phyloP scores from a whole-genome alignment of 2,329 filamentous ascomycete genomes.

The Aspergillus neotritici region DNA sequence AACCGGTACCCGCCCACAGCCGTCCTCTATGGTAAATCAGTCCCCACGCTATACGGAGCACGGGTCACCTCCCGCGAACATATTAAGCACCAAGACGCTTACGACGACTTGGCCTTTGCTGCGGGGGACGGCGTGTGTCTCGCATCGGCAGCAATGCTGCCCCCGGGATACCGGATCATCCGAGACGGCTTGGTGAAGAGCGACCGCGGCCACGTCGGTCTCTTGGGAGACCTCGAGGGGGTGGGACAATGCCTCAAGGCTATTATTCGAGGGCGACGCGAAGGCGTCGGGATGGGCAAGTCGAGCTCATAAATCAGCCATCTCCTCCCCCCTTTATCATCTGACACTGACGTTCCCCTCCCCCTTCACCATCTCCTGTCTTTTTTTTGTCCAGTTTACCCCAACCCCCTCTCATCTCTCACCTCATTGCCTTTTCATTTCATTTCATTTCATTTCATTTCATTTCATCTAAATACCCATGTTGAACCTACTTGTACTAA shows the following conservation, averaged over 20 bases:
- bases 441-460: no score
- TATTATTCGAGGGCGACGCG: conserved; percentile 59
- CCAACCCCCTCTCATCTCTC: no score
- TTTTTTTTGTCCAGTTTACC: background rate
- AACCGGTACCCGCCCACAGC: conserved; percentile 78
- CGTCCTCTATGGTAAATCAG: conserved; percentile 79
- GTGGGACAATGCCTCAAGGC: conserved; percentile 70
- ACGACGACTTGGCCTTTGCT: conserved; percentile 81
- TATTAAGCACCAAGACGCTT: conserved; percentile 70
- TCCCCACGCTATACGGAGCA: conserved; percentile 78
- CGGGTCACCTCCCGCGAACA: conserved; percentile 66
- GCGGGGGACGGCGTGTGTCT: conserved; percentile 86
- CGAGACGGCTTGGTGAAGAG: conserved; percentile 70
- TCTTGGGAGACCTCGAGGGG: conserved; percentile 77
- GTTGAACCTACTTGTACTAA: no score
- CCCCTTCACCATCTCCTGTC: conserved; percentile 3
- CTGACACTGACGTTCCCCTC: background rate
- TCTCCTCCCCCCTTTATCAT: no score
- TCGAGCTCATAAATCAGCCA: no score
- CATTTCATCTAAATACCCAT: no score
- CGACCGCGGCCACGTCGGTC: conserved; percentile 78
- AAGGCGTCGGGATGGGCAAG: conserved; percentile 64
- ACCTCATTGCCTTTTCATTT: no score
- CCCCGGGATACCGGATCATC: conserved; percentile 68
- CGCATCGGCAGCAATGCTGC: conserved; percentile 78